Percentiles rank a stretch among this genome's conserved stretches.
Evolutionary conservation across 163 green algal species (phyloP).

Genomic region (Chloroidium sp.): DNA sequence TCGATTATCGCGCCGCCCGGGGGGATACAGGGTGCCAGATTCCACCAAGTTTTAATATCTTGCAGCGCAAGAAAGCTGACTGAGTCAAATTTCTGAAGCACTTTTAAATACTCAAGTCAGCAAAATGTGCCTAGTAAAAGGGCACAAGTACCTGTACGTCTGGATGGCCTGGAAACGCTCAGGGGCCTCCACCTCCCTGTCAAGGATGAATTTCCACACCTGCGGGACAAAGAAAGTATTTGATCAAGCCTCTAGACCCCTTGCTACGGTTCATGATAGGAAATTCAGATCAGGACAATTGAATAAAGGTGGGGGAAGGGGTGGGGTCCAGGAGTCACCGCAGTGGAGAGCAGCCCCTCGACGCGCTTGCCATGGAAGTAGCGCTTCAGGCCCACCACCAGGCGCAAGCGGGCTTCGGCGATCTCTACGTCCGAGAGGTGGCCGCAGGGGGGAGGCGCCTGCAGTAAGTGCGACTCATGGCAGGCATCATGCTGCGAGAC

Average conservation of each 20-base stretch:
- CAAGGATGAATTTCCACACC: constrained; percentile 58
- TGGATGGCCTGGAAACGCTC: constrained; percentile 65
- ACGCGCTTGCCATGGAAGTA: constrained; percentile 55
- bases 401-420: constrained; percentile 39
- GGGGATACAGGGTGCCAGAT: no score
- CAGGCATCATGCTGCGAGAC: no score
- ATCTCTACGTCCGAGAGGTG: constrained; percentile 17
- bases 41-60: no score
- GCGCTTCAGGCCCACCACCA: constrained; percentile 45
- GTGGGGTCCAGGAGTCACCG: constrained; percentile 4
- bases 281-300: background rate
- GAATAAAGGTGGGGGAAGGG: background rate
- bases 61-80: no score
- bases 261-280: background rate
- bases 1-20: no score
- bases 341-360: constrained; percentile 34
- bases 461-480: no score
- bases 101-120: constrained; percentile 1
- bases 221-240: background rate
- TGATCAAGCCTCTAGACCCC: no score
- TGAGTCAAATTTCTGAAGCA: no score
- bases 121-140: no score
- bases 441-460: no score
- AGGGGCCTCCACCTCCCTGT: constrained; percentile 64
- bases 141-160: constrained; percentile 28